phyloP scores from a whole-genome alignment of 306 rosid species.

The Corylus avellana region DNA sequence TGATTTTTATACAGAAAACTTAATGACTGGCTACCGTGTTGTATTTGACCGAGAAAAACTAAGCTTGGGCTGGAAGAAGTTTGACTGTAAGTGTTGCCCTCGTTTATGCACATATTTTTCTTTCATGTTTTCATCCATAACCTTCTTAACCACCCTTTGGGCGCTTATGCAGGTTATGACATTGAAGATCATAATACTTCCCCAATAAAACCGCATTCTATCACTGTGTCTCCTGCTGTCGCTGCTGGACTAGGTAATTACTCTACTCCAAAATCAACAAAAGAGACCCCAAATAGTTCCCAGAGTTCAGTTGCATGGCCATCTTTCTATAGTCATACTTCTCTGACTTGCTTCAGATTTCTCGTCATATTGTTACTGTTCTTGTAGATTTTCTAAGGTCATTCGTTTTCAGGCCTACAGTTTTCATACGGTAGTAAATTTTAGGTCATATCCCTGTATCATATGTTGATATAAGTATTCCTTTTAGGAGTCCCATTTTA shows the following conservation, averaged over 20 bases:
- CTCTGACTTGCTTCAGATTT: slow-evolving; percentile 40
- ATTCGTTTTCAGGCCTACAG: slow-evolving; percentile 27
- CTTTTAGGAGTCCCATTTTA: neutral
- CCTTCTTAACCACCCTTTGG: slow-evolving; percentile 23
- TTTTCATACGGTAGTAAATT: neutral
- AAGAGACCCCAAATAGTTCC: slow-evolving; percentile 35
- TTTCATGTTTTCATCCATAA: slow-evolving; percentile 13
- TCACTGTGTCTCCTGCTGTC: slow-evolving; percentile 67
- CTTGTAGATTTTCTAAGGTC: slow-evolving; percentile 19
- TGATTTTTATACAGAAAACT: slow-evolving; percentile 71
- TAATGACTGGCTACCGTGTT: slow-evolving; percentile 85
- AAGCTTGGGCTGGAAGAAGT: slow-evolving; percentile 85
- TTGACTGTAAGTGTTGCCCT: slow-evolving; percentile 59
- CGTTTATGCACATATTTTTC: slow-evolving; percentile 17
- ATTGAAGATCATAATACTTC: slow-evolving; percentile 46
- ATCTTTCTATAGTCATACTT: slow-evolving; percentile 27
- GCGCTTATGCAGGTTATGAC: slow-evolving; percentile 63
- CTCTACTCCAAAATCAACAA: slow-evolving; percentile 48
- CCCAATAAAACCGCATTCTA: slow-evolving; percentile 41
- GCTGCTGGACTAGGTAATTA: slow-evolving; percentile 61
- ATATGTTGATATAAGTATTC: neutral
- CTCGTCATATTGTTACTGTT: slow-evolving; percentile 36
- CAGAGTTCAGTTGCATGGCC: slow-evolving; percentile 48
- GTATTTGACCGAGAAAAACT: slow-evolving; percentile 86
- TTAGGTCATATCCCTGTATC: slow-evolving; percentile 3